A percentile compares a stretch with the other conserved stretches of the same genome.
Evolutionary conservation across 495 filamentous ascomycete species (phyloP).

Genomic region (Aspergillus asperescens): DNA sequence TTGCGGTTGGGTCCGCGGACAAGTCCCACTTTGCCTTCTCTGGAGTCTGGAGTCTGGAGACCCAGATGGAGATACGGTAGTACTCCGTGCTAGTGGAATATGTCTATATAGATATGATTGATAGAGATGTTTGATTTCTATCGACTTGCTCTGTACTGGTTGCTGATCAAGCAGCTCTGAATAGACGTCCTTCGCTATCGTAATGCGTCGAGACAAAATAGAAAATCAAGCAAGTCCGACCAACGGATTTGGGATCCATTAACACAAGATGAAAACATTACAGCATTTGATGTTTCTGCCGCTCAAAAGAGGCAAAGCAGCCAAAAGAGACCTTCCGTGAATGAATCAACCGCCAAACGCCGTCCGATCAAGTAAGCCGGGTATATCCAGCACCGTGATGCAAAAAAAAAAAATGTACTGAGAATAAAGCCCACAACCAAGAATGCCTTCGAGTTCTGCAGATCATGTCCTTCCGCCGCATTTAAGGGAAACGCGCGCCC

Average conservation of each 20-base stretch:
- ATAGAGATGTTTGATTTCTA: constrained; percentile 9
- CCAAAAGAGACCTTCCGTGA: constrained; percentile 26
- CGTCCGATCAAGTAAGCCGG: constrained; percentile 46
- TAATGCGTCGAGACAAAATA: constrained; percentile 6
- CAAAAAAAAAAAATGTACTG: constrained; percentile 47
- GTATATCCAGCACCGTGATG: constrained; percentile 54
- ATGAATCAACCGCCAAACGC: constrained; percentile 35
- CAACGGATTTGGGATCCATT: constrained; percentile 2
- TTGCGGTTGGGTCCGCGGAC: background rate
- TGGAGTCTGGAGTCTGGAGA: too few species aligned
- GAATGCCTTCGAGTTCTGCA: constrained; percentile 13
- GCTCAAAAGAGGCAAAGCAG: background rate
- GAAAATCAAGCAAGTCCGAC: constrained; percentile 4
- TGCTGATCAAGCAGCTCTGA: constrained; percentile 6
- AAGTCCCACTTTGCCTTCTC: background rate
- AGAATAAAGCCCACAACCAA: constrained; percentile 29
- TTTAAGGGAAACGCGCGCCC: background rate
- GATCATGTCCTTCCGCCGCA: constrained; percentile 12
- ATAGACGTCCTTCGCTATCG: constrained; percentile 6
- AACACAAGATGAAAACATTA: constrained; percentile 13
- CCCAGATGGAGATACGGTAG: background rate
- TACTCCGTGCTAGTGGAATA: background rate
- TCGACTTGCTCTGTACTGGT: constrained; percentile 5
- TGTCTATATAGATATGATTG: background rate
- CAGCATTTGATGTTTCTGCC: constrained; percentile 4